These are phyloP conservation scores for Eucalyptus coolabah DNA, from an alignment of 345 rosid species.

Conservation along the genomic window DNA sequence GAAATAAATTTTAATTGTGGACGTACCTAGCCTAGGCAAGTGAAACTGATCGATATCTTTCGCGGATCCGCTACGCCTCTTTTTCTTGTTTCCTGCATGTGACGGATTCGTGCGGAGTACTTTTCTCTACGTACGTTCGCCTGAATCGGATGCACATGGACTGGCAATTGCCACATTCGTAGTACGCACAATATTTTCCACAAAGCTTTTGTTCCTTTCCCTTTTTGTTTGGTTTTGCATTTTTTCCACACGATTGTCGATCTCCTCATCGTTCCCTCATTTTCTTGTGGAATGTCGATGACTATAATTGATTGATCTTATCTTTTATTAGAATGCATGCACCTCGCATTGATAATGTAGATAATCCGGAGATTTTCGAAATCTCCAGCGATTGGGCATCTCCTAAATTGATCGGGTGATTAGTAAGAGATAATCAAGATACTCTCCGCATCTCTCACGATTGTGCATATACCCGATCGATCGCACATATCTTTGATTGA, in stretches of 20 bases:
- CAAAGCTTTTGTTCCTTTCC: neutral
- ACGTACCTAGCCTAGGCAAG: neutral
- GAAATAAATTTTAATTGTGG: neutral
- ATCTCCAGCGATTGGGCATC: neutral
- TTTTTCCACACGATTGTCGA: neutral
- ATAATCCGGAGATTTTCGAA: neutral
- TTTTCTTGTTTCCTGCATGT: neutral
- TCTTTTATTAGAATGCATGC: neutral
- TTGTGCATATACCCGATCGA: neutral
- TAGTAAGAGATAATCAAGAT: neutral
- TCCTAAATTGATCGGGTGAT: neutral
- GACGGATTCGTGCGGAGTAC: neutral
- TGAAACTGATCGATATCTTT: neutral
- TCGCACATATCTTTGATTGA: neutral
- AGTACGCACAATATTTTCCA: neutral
- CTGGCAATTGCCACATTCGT: neutral
- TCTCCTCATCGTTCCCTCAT: neutral
- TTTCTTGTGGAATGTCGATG: neutral
- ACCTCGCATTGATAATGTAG: neutral
- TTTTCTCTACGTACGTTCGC: neutral
- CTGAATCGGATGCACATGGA: neutral
- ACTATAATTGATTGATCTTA: neutral
- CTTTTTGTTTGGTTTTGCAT: neutral
- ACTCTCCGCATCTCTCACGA: neutral
- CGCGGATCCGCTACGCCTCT: neutral